Base-by-base conservation (phyloP, 2,329 filamentous ascomycete genomes). In the Aspergillus pseudoviridinutans region DNA sequence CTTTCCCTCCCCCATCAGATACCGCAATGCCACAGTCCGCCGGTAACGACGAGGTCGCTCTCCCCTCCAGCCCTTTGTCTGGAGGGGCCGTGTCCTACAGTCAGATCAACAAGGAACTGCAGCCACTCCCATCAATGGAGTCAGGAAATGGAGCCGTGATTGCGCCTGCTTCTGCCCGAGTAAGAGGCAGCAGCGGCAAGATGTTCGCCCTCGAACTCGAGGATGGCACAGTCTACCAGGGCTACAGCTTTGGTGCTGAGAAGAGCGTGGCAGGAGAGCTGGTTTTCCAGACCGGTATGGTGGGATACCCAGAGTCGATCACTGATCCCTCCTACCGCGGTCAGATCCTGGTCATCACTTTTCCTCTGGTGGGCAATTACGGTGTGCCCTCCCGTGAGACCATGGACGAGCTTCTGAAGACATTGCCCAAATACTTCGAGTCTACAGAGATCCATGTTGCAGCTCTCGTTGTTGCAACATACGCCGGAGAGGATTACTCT, bases 261-360 rank as follows among this genome's bases (percentile, higher is more conserved):
- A 96, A 92, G 84, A 96, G 91, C 80, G 87, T 95, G 71, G 90
- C 93, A 65, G 94, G 94, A 76, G 94, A 99, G 82, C 83, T 99
- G 74, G 94, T 99, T 78, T 99, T 99, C 81, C 93, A 97, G 84
- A 99, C 94, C 58, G 94, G 94, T 77, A 96, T 97, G 92, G 94
- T 97, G 68, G 94, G 94, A 71, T 99, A 99, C 75, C 92, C 94
- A 46, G 94, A 99, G 82, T 95, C 89, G 50, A 87, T 93, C 83
- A 92, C 90, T 70, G 90, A 93, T 70, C 90, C 90, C 54, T 93
- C 90, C 22, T 93, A 93, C 80, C 88, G 89, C 65, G 90, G 94
- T 66, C 93, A 99, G 80, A 96, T 99, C 68, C 84, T 99, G 67
- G 92, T 97, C 76, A 87, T 97, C 70, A 99, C 93, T 54, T 97